Base-by-base conservation (phyloP, 1,284 basidiomycete genomes). In the Gastroboletus turbinatus region DNA sequence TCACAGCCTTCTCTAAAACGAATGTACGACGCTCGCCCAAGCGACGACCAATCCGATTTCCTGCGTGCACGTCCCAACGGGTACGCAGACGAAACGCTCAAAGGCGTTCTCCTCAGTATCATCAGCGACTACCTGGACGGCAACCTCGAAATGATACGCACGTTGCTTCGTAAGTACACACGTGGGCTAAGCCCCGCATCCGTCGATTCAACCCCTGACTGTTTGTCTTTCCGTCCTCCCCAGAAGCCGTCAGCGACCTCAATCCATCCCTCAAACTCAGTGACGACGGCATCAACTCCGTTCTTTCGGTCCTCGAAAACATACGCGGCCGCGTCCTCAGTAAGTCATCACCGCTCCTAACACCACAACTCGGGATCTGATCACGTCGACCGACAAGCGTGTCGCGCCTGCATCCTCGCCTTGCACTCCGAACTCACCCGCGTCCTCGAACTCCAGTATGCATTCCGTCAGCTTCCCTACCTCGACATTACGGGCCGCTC, bases 61-160 rank as follows among this genome's bases (percentile, higher is more conserved):
- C 82, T 84, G 62, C 72, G 79, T 13, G 67, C 82, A 0, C 76
- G 77, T 23, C 76, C 84, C 5, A 71, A 75, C 21, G 74, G 75
- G 25, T 75, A 82, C 58, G 84, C 87, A 1, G 89, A 93, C 55
- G 87, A 92, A 62, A 93, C 91, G 0, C 82, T 94, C 53, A 79
- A 85, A 48, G 79, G 83, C 53, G 90, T 91, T 9, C 75, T 94
- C 33, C 71, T 91, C 46, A 82, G 84, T 32, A 84, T 91, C 10
- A 83, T 93, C 65, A 87, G 84, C 63, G 92, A 94, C 65, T 92
- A 93, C 61, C 72, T 94, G 52, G 87, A 92, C 57, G 92, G 90
- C 8, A 92, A 94, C 70, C 76, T 94, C 36, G 89, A 93, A 68
- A 83, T 91, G 69, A 85, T 93, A 63, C 81, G 87, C 57, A 84